These are phyloP conservation scores for Quercus bicolor DNA, from an alignment of 306 rosid genomes.

Conservation along the genomic window DNA sequence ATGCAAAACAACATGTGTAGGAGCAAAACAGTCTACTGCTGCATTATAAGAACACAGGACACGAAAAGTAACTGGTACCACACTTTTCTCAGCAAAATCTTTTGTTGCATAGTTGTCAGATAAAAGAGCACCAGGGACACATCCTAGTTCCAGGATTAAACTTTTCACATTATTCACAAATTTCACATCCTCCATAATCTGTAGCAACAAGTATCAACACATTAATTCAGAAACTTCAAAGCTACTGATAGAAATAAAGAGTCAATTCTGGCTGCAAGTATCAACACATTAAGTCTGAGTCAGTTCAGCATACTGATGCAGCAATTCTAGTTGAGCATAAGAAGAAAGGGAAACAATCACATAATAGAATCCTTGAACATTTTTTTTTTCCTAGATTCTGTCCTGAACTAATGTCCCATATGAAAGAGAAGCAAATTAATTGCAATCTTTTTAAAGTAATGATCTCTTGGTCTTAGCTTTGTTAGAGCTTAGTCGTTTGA, in stretches of 20 bases:
- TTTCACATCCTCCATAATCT: constrained; percentile 71
- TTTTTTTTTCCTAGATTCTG: no score
- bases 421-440: no score
- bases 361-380: no score
- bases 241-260: neutral
- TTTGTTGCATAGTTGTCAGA: constrained; percentile 50
- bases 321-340: no score
- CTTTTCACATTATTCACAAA: constrained; percentile 51
- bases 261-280: constrained; percentile 28
- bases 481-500: no score
- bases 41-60: neutral
- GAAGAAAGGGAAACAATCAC: no score
- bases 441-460: no score
- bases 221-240: constrained; percentile 23
- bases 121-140: constrained; percentile 68
- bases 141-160: constrained; percentile 62
- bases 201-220: constrained; percentile 22
- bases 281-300: neutral
- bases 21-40: no score
- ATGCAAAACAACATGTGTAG: no score
- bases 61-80: constrained; percentile 32
- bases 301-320: no score
- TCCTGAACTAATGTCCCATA: no score
- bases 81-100: constrained; percentile 36
- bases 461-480: no score